Conservation (phyloP, 306 rosid species). For the Rosa multiflora region DNA sequence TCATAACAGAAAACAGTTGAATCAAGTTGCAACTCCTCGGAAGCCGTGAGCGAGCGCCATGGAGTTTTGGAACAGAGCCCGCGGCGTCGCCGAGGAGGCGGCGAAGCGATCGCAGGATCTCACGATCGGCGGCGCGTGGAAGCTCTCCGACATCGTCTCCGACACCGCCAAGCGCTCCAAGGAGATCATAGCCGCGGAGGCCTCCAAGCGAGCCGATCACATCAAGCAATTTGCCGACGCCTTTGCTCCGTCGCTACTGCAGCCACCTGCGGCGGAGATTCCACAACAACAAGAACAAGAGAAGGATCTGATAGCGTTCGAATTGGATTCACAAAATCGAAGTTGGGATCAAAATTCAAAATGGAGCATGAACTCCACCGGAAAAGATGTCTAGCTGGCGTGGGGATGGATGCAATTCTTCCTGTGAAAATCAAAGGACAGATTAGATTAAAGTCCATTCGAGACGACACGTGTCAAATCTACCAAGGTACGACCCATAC, state of each 20-base stretch:
- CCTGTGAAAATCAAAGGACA: too few species aligned
- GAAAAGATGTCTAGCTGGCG: too few species aligned
- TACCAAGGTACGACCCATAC: not conserved
- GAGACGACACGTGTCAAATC: not conserved
- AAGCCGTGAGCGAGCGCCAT: constrained; percentile 23
- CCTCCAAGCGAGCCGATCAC: constrained; percentile 55
- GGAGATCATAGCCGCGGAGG: constrained; percentile 58
- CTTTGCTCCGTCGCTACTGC: constrained; percentile 14
- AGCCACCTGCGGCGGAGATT: constrained; percentile 15
- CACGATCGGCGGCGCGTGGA: constrained; percentile 28
- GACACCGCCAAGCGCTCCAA: constrained; percentile 48
- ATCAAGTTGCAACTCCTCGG: not conserved
- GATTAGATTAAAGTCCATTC: too few species aligned
- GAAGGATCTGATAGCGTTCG: constrained; percentile 43
- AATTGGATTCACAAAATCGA: too few species aligned
- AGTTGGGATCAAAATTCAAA: too few species aligned
- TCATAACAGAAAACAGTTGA: not conserved
- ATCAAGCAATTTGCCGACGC: constrained; percentile 38
- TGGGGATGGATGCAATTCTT: too few species aligned
- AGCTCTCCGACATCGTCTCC: constrained; percentile 37
- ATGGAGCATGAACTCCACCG: too few species aligned
- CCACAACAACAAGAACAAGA: not conserved
- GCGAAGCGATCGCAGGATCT: constrained; percentile 30
- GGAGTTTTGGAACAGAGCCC: constrained; percentile 76
- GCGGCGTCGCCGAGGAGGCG: constrained; percentile 65